These are phyloP conservation scores for Crepidotus sp. DNA, from an alignment of 1,284 basidiomycete species.

Conservation along the genomic window DNA sequence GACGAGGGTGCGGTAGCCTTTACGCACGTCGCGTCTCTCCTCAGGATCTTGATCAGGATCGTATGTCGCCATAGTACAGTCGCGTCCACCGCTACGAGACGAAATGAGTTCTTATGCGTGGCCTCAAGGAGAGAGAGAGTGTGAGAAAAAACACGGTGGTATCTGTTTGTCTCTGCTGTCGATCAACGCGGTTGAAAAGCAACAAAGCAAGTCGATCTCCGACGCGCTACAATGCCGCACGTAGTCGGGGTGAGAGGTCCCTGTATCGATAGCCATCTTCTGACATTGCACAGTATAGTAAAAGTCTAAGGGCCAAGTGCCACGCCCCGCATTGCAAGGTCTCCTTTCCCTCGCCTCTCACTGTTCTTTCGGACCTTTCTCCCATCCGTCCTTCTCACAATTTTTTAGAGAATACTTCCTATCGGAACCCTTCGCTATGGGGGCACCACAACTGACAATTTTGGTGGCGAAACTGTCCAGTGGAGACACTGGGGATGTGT, in stretches of 20 bases:
- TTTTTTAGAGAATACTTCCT: constrained; percentile 34
- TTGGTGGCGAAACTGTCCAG: constrained; percentile 54
- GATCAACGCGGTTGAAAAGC: constrained; percentile 3
- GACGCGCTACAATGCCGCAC: constrained; percentile 2
- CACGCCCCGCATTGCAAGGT: constrained; percentile 51
- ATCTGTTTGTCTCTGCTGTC: background rate
- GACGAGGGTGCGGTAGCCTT: constrained; percentile 59
- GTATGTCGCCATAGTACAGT: no score
- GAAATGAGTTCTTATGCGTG: no score
- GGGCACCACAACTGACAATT: constrained; percentile 32
- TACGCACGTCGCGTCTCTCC: constrained; percentile 61
- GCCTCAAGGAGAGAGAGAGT: no score
- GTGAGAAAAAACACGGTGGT: background rate
- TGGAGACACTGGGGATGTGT: constrained; percentile 78
- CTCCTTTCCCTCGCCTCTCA: constrained; percentile 3
- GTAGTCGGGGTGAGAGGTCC: constrained; percentile 6
- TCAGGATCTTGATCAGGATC: constrained; percentile 75
- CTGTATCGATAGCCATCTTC: background rate
- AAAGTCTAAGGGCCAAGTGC: constrained; percentile 57
- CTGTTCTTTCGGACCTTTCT: no score
- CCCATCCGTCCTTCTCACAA: no score
- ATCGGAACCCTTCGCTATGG: constrained; percentile 59
- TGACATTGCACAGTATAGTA: constrained; percentile 48
- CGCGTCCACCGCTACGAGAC: constrained; percentile 10
- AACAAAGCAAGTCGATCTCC: background rate